Conservation (phyloP, 345 rosid genomes). For the Moricandia moricandioides region DNA sequence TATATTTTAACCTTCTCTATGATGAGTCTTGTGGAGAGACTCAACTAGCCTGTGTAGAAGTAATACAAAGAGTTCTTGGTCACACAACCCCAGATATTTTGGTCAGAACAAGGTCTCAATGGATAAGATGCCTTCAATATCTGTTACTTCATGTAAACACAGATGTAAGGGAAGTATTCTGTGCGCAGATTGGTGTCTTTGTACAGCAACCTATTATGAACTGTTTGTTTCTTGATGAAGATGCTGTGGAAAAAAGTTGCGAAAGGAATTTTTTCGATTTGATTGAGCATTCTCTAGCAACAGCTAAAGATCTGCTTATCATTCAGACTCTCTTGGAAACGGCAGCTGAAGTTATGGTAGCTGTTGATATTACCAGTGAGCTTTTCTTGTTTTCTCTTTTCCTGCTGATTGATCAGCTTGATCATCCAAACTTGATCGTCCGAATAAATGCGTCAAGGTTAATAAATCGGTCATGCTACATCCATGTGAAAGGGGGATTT, state of each 20-base stretch:
- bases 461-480: slow-evolving; percentile 64
- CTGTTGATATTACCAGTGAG: slow-evolving; percentile 61
- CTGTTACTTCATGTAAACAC: slow-evolving; percentile 63
- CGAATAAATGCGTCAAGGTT: slow-evolving; percentile 69
- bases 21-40: slow-evolving; percentile 77
- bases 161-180: slow-evolving; percentile 78
- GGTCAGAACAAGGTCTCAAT: slow-evolving; percentile 50
- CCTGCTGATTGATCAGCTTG: slow-evolving; percentile 86
- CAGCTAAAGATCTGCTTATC: slow-evolving; percentile 61
- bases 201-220: slow-evolving; percentile 46
- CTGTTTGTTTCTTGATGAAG: slow-evolving; percentile 53
- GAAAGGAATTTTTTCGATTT: slow-evolving; percentile 56
- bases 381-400: slow-evolving; percentile 65
- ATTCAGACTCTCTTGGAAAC: slow-evolving; percentile 82
- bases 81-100: slow-evolving; percentile 56
- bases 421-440: slow-evolving; percentile 60
- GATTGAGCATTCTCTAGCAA: slow-evolving; percentile 52
- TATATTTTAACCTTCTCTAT: slow-evolving; percentile 65
- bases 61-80: slow-evolving; percentile 61
- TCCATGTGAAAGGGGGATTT: slow-evolving; percentile 80
- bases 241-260: slow-evolving; percentile 38
- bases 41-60: slow-evolving; percentile 78
- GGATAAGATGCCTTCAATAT: slow-evolving; percentile 66
- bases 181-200: slow-evolving; percentile 70
- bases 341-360: slow-evolving; percentile 65